Evolutionary conservation across 2,329 filamentous ascomycete species (phyloP), one percentile per base, ranked within the genome.

Genomic region (Tolypocladium ovalisporum): DNA sequence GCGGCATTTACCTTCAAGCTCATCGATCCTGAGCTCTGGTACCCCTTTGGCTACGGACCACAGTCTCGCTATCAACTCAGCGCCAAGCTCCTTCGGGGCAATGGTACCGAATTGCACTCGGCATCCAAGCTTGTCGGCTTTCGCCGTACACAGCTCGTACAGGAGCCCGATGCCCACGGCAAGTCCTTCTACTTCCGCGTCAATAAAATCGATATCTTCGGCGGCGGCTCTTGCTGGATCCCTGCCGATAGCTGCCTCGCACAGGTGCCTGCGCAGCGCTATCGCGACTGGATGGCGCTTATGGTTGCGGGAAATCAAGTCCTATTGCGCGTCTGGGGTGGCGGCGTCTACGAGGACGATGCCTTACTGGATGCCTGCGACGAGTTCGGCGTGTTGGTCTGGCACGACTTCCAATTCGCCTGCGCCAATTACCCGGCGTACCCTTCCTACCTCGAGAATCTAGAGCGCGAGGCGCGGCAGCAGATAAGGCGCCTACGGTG

Each of bases 191-290:
- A 84, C 73, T 90, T 91, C 70, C 77, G 84, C 61, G 73, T 92
- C 67, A 91, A 92, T 67, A 82, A 82, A 42, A 76, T 89, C 13
- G 84, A 87, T 56, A 74, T 90, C 3, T 91, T 89, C 70, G 89
- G 85, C 58, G 87, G 87, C 32, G 88, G 88, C 17, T 88, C 85
- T 56, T 82, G 90, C 69, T 91, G 88, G 88, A 90, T 91, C 61
- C 88, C 88, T 0, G 87, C 86, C 1, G 87, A 91, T 66, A 89
- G 82, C 64, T 89, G 89, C 66, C 81, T 88, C n/a, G 84, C 87
- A 0, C 79, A 86, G 10, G 84, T 90, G 56, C 77, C 76, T 35
- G 73, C 75, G 40, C 75, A 84, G 58, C 80, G 77, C 51, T 90
- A 90, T 49, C 54, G 35, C 13, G 61, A 61, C 47, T 62, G 61